Conservation (phyloP, 2,329 filamentous ascomycete genomes). For the Apiospora pterosperma region DNA sequence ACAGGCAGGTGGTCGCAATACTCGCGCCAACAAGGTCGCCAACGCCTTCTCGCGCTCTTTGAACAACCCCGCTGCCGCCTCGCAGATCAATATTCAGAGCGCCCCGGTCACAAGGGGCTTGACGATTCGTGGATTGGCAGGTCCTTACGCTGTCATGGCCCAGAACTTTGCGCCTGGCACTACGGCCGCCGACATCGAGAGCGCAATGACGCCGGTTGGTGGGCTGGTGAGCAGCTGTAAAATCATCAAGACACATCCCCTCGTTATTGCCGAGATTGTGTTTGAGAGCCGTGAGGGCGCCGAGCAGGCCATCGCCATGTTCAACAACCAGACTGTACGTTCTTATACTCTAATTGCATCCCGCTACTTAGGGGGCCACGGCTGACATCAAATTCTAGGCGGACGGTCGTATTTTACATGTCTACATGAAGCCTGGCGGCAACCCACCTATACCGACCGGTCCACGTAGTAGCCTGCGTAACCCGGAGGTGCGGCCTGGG, state of each 20-base stretch:
- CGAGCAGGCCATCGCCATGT: constrained; percentile 69
- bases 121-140: constrained; percentile 69
- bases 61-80: constrained; percentile 15
- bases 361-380: background rate
- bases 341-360: background rate
- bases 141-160: constrained; percentile 69
- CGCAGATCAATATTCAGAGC: constrained; percentile 24
- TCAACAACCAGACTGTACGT: constrained; percentile 74
- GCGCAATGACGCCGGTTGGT: constrained; percentile 73
- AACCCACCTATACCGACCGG: constrained; percentile 21
- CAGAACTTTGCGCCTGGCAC: constrained; percentile 83
- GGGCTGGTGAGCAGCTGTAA: constrained; percentile 66
- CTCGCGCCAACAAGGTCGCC: constrained; percentile 38
- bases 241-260: constrained; percentile 64
- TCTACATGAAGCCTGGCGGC: constrained; percentile 63
- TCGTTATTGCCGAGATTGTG: constrained; percentile 74
- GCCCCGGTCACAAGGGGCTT: constrained; percentile 46
- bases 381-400: constrained; percentile 43
- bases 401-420: constrained; percentile 69
- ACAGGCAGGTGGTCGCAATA: constrained; percentile 26
- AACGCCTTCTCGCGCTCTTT: constrained; percentile 37
- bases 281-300: constrained; percentile 71
- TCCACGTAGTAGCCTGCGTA: constrained; percentile 30
- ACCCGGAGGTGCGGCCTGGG: constrained; percentile 24
- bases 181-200: constrained; percentile 78